Conservation (phyloP, 2,329 filamentous ascomycete genomes). For the Helicocarpus griseus region DNA sequence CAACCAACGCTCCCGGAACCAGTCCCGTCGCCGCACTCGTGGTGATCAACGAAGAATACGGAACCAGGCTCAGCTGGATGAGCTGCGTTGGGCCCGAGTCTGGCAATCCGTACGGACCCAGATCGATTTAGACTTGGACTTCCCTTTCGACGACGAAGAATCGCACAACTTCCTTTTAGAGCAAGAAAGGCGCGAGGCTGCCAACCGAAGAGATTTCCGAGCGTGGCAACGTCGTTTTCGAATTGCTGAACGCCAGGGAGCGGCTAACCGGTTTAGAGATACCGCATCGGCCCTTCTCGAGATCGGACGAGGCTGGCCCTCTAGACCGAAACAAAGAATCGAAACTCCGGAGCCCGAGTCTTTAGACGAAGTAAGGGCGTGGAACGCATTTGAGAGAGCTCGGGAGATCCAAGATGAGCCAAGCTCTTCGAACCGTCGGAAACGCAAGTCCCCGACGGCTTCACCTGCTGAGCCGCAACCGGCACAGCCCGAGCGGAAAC, state of each 20-base stretch:
- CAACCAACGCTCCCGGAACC: slow-evolving; percentile 27
- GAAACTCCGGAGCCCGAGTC: slow-evolving; percentile 55
- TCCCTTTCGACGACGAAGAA: slow-evolving; percentile 70
- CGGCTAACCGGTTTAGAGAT: slow-evolving; percentile 60
- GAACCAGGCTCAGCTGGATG: slow-evolving; percentile 32
- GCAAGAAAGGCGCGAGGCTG: slow-evolving; percentile 37
- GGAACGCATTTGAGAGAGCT: slow-evolving; percentile 83
- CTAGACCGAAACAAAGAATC: slow-evolving; percentile 30
- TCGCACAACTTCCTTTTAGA: slow-evolving; percentile 49
- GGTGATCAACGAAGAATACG: slow-evolving; percentile 35
- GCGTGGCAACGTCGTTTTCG: slow-evolving; percentile 77
- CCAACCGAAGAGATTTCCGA: slow-evolving; percentile 49
- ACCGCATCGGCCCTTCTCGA: slow-evolving; percentile 55
- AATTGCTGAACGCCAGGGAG: slow-evolving; percentile 72
- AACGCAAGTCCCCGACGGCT: slow-evolving; percentile 68
- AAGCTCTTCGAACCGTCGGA: slow-evolving; percentile 38
- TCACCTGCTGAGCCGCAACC: slow-evolving; percentile 60
- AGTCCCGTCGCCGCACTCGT: slow-evolving; percentile 40
- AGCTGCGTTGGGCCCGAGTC: slow-evolving; percentile 60
- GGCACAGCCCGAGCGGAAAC: slow-evolving; percentile 63
- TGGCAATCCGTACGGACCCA: slow-evolving; percentile 86
- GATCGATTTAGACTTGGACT: slow-evolving; percentile 68
- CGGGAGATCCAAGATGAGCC: slow-evolving; percentile 53
- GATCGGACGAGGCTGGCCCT: slow-evolving; percentile 34
- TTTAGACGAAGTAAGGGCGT: slow-evolving; percentile 70